Percentiles rank a stretch among this genome's conserved stretches.
Conservation (phyloP, 805 yeast genomes). For the Kluyveromyces siamensis region DNA sequence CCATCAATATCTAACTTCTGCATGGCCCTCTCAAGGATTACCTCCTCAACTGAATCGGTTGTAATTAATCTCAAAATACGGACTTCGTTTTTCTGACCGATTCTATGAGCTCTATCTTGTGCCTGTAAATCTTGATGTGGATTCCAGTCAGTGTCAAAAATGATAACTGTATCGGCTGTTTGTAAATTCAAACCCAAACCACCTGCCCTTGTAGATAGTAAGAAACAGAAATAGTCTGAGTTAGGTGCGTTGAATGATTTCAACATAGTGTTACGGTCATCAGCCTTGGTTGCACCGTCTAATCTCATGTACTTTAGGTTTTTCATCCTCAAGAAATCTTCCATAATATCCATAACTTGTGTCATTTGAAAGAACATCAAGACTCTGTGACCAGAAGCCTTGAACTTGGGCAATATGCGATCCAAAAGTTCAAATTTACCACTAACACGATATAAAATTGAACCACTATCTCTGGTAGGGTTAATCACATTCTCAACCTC, state of each 20-base stretch:
- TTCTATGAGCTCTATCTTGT: conserved; percentile 84
- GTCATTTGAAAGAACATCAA: conserved; percentile 85
- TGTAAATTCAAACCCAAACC: conserved; percentile 81
- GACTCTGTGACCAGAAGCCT: conserved; percentile 67
- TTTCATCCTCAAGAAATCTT: conserved; percentile 62
- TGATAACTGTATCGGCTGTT: conserved; percentile 81
- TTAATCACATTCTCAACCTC: conserved; percentile 67
- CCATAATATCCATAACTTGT: conserved; percentile 85
- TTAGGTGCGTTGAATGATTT: conserved; percentile 66
- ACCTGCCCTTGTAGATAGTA: conserved; percentile 81
- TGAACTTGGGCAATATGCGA: conserved; percentile 65
- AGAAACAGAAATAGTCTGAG: conserved; percentile 70
- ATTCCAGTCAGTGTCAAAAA: conserved; percentile 85
- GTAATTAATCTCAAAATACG: conserved; percentile 73
- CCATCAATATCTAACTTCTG: conserved; percentile 82
- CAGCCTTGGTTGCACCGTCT: conserved; percentile 80
- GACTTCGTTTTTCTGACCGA: conserved; percentile 84
- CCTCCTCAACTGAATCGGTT: conserved; percentile 76
- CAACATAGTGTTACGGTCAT: conserved; percentile 69
- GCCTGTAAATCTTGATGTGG: conserved; percentile 90
- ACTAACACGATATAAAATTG: conserved; percentile 63
- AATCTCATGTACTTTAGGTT: conserved; percentile 64
- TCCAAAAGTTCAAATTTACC: conserved; percentile 79
- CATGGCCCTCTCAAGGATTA: conserved; percentile 72
- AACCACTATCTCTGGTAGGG: conserved; percentile 53